Percentiles rank a stretch among this genome's conserved stretches.
These are phyloP conservation scores for Thalassiosira mediterranea DNA, from an alignment of 352 stramenopile species.

Conservation along the genomic window DNA sequence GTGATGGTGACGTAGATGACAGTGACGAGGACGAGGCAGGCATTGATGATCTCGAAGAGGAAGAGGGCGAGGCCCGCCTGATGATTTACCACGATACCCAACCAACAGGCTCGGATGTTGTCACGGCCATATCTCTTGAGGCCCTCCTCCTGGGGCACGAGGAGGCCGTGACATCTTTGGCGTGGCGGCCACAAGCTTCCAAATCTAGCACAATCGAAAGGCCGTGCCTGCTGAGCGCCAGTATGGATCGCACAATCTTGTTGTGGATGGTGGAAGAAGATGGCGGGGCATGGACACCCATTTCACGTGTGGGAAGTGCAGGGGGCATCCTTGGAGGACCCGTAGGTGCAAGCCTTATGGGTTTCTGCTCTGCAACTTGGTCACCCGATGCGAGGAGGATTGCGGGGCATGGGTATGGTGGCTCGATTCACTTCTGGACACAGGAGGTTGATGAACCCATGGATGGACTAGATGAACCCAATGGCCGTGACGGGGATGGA, in stretches of 20 bases:
- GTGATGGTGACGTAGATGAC: constrained; percentile 32
- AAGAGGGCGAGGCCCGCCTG: constrained; percentile 65
- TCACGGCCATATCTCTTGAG: constrained; percentile 71
- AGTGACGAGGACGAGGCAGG: constrained; percentile 52
- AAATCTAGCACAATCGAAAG: constrained; percentile 30
- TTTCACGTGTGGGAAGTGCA: constrained; percentile 74
- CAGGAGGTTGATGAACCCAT: too few relatives aligned
- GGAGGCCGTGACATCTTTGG: constrained; percentile 71
- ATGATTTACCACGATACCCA: constrained; percentile 48
- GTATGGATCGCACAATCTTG: constrained; percentile 81
- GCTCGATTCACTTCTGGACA: constrained; percentile 77
- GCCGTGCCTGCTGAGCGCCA: constrained; percentile 72
- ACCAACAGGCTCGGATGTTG: neutral
- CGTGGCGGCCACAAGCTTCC: constrained; percentile 68
- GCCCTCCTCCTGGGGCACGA: constrained; percentile 82
- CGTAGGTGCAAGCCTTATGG: constrained; percentile 70
- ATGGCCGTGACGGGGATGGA: neutral
- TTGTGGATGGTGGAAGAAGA: constrained; percentile 66
- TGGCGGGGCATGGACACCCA: constrained; percentile 72
- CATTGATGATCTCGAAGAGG: constrained; percentile 57
- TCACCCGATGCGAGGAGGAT: constrained; percentile 56
- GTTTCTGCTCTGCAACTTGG: constrained; percentile 62
- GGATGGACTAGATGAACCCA: neutral
- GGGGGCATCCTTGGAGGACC: constrained; percentile 78
- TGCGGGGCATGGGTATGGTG: constrained; percentile 78